Conservation (phyloP, 129 eudicot genomes). For the Escallonia rubra region DNA sequence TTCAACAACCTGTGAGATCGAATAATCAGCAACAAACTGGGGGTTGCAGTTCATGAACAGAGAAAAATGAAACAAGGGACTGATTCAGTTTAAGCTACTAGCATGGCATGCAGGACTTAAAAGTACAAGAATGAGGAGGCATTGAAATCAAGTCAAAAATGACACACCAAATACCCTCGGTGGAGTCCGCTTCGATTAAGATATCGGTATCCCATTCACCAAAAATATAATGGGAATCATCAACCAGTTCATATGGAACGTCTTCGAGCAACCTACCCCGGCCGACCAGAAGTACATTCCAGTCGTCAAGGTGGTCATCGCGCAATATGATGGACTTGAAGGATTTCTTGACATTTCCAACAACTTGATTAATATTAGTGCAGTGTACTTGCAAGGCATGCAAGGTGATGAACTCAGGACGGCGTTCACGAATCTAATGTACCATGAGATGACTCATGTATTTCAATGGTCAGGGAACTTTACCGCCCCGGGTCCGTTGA, state of each 20-base stretch:
- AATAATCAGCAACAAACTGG: too few relatives aligned
- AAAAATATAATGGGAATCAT: background rate
- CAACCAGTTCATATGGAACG: background rate
- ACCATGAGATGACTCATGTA: constrained; percentile 10
- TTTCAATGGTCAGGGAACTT: background rate
- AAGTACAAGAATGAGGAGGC: too few relatives aligned
- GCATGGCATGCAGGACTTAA: too few relatives aligned
- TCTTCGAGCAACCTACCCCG: background rate
- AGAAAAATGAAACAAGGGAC: too few relatives aligned
- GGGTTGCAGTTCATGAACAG: too few relatives aligned
- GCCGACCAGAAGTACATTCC: background rate
- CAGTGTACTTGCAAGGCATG: background rate
- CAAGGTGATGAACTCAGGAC: background rate
- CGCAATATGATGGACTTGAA: background rate
- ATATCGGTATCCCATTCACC: background rate
- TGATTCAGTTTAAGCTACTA: too few relatives aligned
- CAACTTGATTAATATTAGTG: background rate
- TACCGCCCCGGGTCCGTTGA: background rate
- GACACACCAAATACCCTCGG: background rate
- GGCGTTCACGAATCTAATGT: background rate
- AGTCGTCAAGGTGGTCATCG: background rate
- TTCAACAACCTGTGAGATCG: too few relatives aligned
- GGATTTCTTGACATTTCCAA: background rate
- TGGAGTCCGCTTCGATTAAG: too few relatives aligned
- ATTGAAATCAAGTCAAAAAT: background rate